Evolutionary conservation across 2,329 filamentous ascomycete genomes (phyloP).

Genomic region (Beauveria bassiana): DNA sequence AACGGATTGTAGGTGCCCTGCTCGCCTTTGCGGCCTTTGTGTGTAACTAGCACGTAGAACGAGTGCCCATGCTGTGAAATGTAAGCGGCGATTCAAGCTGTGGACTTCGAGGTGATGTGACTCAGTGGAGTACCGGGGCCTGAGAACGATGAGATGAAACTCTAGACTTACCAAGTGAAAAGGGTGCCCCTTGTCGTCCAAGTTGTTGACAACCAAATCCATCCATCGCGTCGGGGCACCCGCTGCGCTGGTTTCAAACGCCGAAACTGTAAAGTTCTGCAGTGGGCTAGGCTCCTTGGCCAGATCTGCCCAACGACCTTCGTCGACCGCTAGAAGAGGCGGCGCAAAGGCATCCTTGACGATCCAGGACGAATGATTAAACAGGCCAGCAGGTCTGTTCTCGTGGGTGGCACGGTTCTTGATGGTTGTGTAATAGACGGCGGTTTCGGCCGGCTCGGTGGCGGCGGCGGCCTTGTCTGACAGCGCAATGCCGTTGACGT

Average conservation of each 20-base stretch:
- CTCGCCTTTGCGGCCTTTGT: slow-evolving; percentile 5
- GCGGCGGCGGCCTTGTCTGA: not conserved
- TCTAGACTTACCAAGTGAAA: slow-evolving; percentile 34
- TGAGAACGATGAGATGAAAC: not conserved
- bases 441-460: slow-evolving; percentile 5
- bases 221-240: slow-evolving; percentile 29
- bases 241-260: slow-evolving; percentile 6
- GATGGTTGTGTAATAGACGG: slow-evolving; percentile 17
- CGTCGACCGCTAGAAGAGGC: slow-evolving; percentile 15
- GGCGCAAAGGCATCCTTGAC: not conserved
- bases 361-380: slow-evolving; percentile 18
- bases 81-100: not conserved
- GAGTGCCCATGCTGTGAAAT: slow-evolving; percentile 15
- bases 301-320: slow-evolving; percentile 10
- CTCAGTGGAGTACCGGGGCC: too few relatives aligned
- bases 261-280: slow-evolving; percentile 14
- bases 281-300: slow-evolving; percentile 13
- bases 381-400: slow-evolving; percentile 16
- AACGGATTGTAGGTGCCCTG: slow-evolving; percentile 12
- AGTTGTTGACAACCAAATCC: slow-evolving; percentile 41
- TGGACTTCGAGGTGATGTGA: too few relatives aligned
- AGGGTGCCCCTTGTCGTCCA: slow-evolving; percentile 41
- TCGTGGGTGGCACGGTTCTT: slow-evolving; percentile 15
- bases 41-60: slow-evolving; percentile 12
- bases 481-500: not conserved